These are phyloP conservation scores for Sporisorium scitamineum DNA, from an alignment of 1,284 basidiomycete genomes.

Conservation along the genomic window DNA sequence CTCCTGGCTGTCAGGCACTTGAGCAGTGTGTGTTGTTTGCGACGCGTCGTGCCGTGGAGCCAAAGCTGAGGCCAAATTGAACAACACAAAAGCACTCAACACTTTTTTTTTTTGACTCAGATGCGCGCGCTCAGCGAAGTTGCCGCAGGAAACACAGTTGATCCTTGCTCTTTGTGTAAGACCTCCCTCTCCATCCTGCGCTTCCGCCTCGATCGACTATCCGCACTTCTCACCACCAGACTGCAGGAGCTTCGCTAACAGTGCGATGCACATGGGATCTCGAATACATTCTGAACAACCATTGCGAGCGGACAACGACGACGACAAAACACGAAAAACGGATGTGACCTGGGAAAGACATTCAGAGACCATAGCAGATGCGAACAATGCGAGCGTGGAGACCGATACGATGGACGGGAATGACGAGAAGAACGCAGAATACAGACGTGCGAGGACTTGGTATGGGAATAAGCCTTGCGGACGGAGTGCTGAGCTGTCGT, in stretches of 20 bases:
- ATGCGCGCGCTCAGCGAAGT: background rate
- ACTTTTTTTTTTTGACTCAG: slow-evolving; percentile 18
- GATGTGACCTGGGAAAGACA: background rate
- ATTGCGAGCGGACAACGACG: slow-evolving; percentile 2
- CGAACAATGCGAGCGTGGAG: background rate
- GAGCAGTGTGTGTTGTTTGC: slow-evolving; percentile 19
- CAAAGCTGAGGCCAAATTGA: background rate
- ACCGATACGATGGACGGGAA: background rate
- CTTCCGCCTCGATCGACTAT: too few species aligned
- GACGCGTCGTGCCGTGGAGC: slow-evolving; percentile 36
- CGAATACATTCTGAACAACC: too few species aligned
- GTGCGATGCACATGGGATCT: too few species aligned
- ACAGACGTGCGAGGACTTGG: background rate
- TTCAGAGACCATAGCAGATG: background rate
- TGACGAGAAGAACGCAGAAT: background rate
- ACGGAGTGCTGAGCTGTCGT: background rate
- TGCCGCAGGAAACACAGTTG: too few species aligned
- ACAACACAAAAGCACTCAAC: slow-evolving; percentile 13
- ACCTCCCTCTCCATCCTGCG: too few species aligned
- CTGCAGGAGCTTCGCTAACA: too few species aligned
- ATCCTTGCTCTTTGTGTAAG: too few species aligned
- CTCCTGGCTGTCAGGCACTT: slow-evolving; percentile 10
- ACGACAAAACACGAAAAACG: background rate
- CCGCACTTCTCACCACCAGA: too few species aligned
- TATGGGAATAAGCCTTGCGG: background rate